phyloP scores from a whole-genome alignment of 345 rosid species.

The Luvunga scandens region DNA sequence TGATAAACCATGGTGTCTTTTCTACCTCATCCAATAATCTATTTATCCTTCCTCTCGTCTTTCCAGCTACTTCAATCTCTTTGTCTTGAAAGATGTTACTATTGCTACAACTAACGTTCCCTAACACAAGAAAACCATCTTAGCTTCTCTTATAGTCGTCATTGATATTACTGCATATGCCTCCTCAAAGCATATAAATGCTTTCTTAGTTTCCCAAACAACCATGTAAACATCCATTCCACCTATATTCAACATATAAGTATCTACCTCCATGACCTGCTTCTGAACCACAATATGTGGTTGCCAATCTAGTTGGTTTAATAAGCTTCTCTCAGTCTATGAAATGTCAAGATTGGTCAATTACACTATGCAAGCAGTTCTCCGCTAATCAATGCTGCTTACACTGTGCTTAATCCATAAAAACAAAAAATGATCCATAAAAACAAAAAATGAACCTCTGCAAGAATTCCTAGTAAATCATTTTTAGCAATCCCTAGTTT shows the following conservation, averaged over 20 bases:
- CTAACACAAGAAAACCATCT: neutral
- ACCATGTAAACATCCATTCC: neutral
- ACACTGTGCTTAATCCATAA: neutral
- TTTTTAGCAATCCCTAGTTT: neutral
- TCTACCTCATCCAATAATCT: neutral
- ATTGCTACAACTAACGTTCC: neutral
- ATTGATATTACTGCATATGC: neutral
- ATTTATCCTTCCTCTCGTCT: neutral
- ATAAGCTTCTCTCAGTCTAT: neutral
- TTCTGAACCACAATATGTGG: neutral
- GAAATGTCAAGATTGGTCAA: neutral
- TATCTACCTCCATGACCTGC: neutral
- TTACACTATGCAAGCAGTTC: neutral
- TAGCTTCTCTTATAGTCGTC: neutral
- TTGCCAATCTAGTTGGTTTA: neutral
- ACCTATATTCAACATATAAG: neutral
- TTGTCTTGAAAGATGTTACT: neutral
- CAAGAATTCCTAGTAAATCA: neutral
- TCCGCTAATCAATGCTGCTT: neutral
- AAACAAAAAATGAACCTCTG: neutral
- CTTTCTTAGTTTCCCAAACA: neutral
- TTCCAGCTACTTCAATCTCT: slow-evolving; percentile 1
- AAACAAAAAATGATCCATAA: neutral
- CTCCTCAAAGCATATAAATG: neutral
- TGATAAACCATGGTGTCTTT: neutral